These are phyloP conservation scores for Saturnispora dispora DNA, from an alignment of 805 yeast genomes.

Conservation along the genomic window DNA sequence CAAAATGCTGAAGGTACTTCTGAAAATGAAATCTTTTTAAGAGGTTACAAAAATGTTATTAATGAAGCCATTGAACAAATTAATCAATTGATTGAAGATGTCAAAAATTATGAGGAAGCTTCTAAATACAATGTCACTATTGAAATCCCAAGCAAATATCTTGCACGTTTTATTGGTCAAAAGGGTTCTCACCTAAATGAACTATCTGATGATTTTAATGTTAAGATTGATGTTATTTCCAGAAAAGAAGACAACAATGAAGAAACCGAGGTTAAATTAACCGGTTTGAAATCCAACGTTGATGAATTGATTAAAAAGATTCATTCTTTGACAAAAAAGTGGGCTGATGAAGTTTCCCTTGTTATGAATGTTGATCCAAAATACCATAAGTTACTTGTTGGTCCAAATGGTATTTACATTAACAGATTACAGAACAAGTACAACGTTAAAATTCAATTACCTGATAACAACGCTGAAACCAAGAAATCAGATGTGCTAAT, in stretches of 20 bases:
- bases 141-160: slow-evolving; percentile 54
- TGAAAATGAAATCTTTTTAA: slow-evolving; percentile 48
- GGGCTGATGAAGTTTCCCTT: slow-evolving; percentile 73
- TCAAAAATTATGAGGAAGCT: slow-evolving; percentile 31
- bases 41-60: slow-evolving; percentile 64
- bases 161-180: slow-evolving; percentile 83
- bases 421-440: slow-evolving; percentile 83
- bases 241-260: slow-evolving; percentile 37
- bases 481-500: slow-evolving; percentile 57
- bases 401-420: slow-evolving; percentile 72
- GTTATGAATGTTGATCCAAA: slow-evolving; percentile 64
- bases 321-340: slow-evolving; percentile 49
- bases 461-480: slow-evolving; percentile 38
- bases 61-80: slow-evolving; percentile 44
- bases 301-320: slow-evolving; percentile 61
- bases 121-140: slow-evolving; percentile 37
- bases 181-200: slow-evolving; percentile 68
- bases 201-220: slow-evolving; percentile 64
- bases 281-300: slow-evolving; percentile 74
- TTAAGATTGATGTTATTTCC: slow-evolving; percentile 59
- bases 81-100: slow-evolving; percentile 40
- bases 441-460: slow-evolving; percentile 72
- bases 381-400: slow-evolving; percentile 76
- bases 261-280: slow-evolving; percentile 45
- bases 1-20: slow-evolving; percentile 31